These are phyloP conservation scores for Aspergillus ochraceoroseus DNA, from an alignment of 2,329 filamentous ascomycete species.

Conservation along the genomic window DNA sequence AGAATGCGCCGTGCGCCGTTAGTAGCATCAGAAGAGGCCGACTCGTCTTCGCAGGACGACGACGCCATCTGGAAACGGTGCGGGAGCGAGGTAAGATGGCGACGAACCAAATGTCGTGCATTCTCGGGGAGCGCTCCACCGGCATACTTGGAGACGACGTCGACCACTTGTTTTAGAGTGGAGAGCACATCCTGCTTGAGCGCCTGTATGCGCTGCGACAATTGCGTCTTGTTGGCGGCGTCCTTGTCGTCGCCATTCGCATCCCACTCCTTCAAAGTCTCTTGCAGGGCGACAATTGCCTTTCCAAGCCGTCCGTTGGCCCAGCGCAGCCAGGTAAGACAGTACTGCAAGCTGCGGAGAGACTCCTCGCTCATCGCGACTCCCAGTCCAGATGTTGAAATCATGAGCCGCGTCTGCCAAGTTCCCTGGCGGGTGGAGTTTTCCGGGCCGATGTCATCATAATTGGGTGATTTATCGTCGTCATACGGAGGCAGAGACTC, in stretches of 20 bases:
- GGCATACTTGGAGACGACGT: conserved; percentile 81
- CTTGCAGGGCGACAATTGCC: conserved; percentile 68
- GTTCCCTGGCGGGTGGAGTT: conserved; percentile 36
- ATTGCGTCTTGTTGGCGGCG: conserved; percentile 21
- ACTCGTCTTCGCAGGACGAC: conserved; percentile 42
- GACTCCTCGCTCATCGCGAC: conserved; percentile 89
- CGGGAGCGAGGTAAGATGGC: conserved; percentile 78
- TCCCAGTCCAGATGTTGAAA: conserved; percentile 84
- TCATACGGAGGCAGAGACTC: conserved; percentile 83
- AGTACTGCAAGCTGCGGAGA: conserved; percentile 76
- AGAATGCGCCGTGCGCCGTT: conserved; percentile 68
- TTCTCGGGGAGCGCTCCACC: conserved; percentile 90
- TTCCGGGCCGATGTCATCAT: conserved; percentile 55
- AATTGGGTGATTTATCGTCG: conserved; percentile 67
- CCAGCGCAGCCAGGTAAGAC: conserved; percentile 71
- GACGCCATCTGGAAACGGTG: conserved; percentile 73
- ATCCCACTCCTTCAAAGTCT: conserved; percentile 77
- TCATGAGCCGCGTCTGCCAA: conserved; percentile 80
- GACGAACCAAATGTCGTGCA: conserved; percentile 73
- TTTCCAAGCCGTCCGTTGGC: conserved; percentile 76
- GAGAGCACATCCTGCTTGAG: conserved; percentile 69
- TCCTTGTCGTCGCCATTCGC: conserved; percentile 31
- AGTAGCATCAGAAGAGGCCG: conserved; percentile 45
- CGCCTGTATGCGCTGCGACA: conserved; percentile 56
- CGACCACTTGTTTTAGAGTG: conserved; percentile 73